Evolutionary conservation across 768 basidiomycete species (phyloP).

Genomic region (Leccinum subtestaceum): DNA sequence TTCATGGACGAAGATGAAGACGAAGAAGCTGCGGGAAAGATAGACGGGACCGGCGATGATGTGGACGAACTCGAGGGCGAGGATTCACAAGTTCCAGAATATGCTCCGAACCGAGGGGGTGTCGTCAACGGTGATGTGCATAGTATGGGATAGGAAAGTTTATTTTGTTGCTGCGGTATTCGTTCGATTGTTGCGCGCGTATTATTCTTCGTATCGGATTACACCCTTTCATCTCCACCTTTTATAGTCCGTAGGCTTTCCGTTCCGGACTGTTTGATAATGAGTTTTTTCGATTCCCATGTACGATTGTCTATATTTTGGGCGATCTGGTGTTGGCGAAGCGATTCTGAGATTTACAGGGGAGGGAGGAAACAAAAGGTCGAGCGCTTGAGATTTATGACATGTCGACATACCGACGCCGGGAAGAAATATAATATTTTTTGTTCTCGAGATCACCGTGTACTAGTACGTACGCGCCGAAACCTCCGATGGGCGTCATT

Average conservation of each 20-base stretch:
- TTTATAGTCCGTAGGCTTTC: not conserved
- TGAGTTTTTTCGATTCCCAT: not conserved
- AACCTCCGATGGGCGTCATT: not conserved
- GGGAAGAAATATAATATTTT: not conserved
- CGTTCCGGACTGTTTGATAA: not conserved
- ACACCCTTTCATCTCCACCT: not conserved
- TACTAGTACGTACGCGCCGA: not conserved
- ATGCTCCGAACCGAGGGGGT: not conserved
- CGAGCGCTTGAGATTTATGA: not conserved
- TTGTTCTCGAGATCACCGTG: not conserved
- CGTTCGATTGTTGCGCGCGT: not conserved
- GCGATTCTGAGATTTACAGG: not conserved
- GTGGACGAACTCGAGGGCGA: slow-evolving; percentile 8
- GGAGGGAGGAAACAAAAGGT: too few species aligned
- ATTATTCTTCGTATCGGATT: not conserved
- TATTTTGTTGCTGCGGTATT: not conserved
- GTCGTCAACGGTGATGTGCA: slow-evolving; percentile 26
- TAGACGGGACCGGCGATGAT: not conserved
- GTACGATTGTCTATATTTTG: not conserved
- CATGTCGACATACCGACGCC: not conserved
- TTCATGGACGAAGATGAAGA: slow-evolving; percentile 65
- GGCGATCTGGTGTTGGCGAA: not conserved
- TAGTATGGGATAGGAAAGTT: slow-evolving; percentile 4
- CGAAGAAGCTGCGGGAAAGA: slow-evolving; percentile 2
- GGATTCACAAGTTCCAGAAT: not conserved